These are phyloP conservation scores for Petunia secreta DNA, from an alignment of 257 asterid species.

Conservation along the genomic window DNA sequence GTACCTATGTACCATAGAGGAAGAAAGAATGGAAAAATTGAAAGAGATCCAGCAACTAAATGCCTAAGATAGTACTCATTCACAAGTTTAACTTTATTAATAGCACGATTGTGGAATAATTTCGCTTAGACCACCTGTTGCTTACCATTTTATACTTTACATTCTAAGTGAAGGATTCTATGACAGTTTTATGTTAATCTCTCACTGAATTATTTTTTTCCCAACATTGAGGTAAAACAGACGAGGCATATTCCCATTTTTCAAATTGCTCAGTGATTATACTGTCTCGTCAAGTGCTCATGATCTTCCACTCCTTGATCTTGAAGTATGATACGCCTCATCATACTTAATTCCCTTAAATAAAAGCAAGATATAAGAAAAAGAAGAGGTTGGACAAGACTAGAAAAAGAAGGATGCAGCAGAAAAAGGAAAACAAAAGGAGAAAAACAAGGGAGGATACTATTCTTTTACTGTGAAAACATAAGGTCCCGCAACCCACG, in stretches of 20 bases:
- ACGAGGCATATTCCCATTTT: not conserved
- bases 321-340: not conserved
- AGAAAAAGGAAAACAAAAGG: constrained; percentile 19
- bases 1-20: not conserved
- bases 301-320: constrained; percentile 13
- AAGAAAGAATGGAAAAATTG: constrained; percentile 13
- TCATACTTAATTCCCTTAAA: not conserved
- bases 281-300: not conserved
- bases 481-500: constrained; percentile 33
- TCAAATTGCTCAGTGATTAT: no score
- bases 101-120: not conserved
- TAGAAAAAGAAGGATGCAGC: not conserved
- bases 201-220: not conserved
- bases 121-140: not conserved
- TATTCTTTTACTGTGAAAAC: constrained; percentile 24
- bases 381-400: not conserved
- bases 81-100: not conserved
- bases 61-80: not conserved
- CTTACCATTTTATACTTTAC: not conserved
- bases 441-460: constrained; percentile 16
- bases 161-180: not conserved
- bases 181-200: not conserved
- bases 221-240: not conserved
- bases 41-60: not conserved
- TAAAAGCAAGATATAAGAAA: not conserved